Evolutionary conservation across 345 rosid genomes (phyloP).

Genomic region (Syzygium oleosum): DNA sequence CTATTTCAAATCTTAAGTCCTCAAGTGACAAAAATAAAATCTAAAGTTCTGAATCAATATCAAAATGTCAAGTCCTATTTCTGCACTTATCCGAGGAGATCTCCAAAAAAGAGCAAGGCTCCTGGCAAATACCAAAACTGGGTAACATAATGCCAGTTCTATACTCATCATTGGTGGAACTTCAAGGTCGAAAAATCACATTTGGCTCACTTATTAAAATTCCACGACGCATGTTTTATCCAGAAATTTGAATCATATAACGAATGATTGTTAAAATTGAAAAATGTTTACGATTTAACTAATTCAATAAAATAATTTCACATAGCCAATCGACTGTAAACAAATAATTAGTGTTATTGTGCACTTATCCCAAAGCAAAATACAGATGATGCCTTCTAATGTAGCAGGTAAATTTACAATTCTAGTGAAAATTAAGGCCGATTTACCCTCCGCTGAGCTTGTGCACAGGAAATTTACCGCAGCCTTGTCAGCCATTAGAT

Average conservation of each 20-base stretch:
- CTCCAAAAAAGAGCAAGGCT: background rate
- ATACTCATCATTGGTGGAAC: background rate
- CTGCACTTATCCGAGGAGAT: background rate
- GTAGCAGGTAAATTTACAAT: background rate
- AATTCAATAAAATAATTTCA: too few species aligned
- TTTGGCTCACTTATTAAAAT: background rate
- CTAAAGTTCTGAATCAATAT: background rate
- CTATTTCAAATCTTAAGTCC: background rate
- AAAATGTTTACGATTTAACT: background rate
- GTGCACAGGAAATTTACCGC: background rate
- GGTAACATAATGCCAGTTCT: background rate
- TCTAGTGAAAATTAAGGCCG: background rate
- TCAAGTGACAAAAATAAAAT: background rate
- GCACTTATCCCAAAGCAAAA: background rate
- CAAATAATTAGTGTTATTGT: too few species aligned
- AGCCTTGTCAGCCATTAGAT: background rate
- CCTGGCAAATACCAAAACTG: background rate
- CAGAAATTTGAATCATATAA: background rate
- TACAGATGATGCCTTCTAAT: background rate
- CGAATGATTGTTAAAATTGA: background rate
- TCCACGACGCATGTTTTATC: background rate
- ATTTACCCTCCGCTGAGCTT: background rate
- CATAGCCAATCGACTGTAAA: background rate
- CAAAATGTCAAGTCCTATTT: background rate
- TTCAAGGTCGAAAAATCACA: background rate